A percentile compares a stretch with the other conserved stretches of the same genome.
Conservation (phyloP, 805 yeast genomes). For the Jamesozyma jinghongensis region DNA sequence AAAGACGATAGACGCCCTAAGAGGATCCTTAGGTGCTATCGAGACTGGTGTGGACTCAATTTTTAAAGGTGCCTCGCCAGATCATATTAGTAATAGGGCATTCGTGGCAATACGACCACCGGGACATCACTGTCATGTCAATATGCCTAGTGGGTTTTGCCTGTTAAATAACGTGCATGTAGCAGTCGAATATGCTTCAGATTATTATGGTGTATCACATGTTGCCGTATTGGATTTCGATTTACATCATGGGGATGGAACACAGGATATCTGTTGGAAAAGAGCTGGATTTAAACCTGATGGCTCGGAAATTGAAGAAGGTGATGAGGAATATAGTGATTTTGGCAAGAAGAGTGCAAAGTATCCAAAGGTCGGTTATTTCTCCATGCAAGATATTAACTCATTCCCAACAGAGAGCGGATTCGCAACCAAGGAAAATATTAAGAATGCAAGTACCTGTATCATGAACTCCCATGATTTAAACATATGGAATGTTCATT, state of each 20-base stretch:
- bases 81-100: conserved; percentile 35
- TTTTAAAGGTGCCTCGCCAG: conserved; percentile 30
- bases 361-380: conserved; percentile 65
- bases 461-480: conserved; percentile 64
- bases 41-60: conserved; percentile 60
- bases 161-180: conserved; percentile 73
- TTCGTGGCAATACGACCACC: conserved; percentile 73
- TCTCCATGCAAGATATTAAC: conserved; percentile 75
- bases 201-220: conserved; percentile 57
- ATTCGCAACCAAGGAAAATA: conserved; percentile 59
- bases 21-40: conserved; percentile 69
- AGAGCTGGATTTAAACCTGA: conserved; percentile 39
- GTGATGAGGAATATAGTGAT: conserved; percentile 31
- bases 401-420: conserved; percentile 80
- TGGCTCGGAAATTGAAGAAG: conserved; percentile 22
- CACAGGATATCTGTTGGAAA: conserved; percentile 80
- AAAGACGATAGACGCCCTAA: conserved; percentile 57
- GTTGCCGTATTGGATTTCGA: conserved; percentile 78
- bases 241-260: conserved; percentile 83
- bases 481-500: conserved; percentile 77
- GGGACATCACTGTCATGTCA: conserved; percentile 80
- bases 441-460: conserved; percentile 72
- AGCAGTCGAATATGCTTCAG: conserved; percentile 67
- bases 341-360: conserved; percentile 36
- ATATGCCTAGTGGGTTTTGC: conserved; percentile 81